Conservation (phyloP, 1,284 basidiomycete genomes). For the Ustilago nuda region DNA sequence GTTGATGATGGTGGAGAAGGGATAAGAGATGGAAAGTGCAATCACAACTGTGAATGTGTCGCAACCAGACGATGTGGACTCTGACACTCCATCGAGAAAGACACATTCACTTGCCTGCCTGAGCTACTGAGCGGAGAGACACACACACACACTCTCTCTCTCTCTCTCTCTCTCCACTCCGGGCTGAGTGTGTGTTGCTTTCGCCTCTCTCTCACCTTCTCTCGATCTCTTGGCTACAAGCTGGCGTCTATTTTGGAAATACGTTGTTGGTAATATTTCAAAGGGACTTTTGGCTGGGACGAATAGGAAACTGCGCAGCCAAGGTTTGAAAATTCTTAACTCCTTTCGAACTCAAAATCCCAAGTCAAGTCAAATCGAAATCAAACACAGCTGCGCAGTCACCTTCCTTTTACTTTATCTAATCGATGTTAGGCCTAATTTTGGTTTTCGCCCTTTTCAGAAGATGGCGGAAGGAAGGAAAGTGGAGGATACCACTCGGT, state of each 20-base stretch:
- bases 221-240: slow-evolving; percentile 26
- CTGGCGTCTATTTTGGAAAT: slow-evolving; percentile 2
- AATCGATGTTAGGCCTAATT: slow-evolving; percentile 4
- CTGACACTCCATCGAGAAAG: slow-evolving; percentile 12
- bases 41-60: background rate
- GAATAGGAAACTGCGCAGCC: slow-evolving; percentile 9
- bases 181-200: slow-evolving; percentile 5
- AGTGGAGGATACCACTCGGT: background rate
- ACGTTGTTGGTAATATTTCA: slow-evolving; percentile 12
- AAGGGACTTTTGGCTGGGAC: background rate
- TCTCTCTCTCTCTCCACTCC: background rate
- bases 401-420: background rate
- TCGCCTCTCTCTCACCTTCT: background rate
- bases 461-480: slow-evolving; percentile 14
- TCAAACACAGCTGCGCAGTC: slow-evolving; percentile 2
- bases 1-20: slow-evolving; percentile 21
- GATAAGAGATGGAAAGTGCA: background rate
- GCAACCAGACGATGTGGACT: slow-evolving; percentile 35
- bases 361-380: slow-evolving; percentile 4
- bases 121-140: background rate
- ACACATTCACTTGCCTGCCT: slow-evolving; percentile 5
- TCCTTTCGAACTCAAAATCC: slow-evolving; percentile 1
- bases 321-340: slow-evolving; percentile 3
- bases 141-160: slow-evolving; percentile 8
- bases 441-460: background rate